phyloP scores from a whole-genome alignment of 2,329 filamentous ascomycete species.

The Epichloe hybrida region DNA sequence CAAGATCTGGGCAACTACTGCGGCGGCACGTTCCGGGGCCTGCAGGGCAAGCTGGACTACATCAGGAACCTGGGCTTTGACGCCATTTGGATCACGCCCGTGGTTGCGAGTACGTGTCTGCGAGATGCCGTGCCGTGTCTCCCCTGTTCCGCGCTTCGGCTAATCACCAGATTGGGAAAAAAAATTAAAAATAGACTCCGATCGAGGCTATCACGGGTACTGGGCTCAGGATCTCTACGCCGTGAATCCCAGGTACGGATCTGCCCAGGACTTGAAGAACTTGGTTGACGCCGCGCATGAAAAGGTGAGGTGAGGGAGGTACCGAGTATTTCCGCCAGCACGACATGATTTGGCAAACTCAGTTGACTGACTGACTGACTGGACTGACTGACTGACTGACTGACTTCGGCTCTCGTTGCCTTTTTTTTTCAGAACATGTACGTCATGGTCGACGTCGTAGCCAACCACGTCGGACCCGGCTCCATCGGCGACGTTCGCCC shows the following conservation, averaged over 20 bases:
- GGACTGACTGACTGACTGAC: no score
- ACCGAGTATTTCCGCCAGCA: no score
- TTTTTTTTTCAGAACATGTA: constrained; percentile 22
- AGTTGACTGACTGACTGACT: no score
- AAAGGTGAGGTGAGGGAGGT: constrained; percentile 33
- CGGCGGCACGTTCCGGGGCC: constrained; percentile 45
- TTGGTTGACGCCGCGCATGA: constrained; percentile 42
- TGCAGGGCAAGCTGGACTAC: constrained; percentile 47
- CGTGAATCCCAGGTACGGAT: constrained; percentile 47
- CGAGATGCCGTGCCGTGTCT: no score
- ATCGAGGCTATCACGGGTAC: constrained; percentile 40
- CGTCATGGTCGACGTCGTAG: constrained; percentile 48
- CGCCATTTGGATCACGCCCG: constrained; percentile 44
- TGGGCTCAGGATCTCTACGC: constrained; percentile 36
- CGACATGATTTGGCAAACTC: no score
- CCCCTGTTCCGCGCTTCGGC: not conserved
- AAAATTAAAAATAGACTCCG: constrained; percentile 19
- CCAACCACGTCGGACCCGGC: constrained; percentile 42
- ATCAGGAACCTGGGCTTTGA: constrained; percentile 48
- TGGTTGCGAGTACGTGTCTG: constrained; percentile 29
- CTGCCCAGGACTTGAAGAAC: constrained; percentile 41
- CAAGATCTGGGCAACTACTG: constrained; percentile 36
- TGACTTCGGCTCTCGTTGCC: no score
- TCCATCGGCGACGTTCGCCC: constrained; percentile 34
- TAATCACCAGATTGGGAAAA: no score